Base-by-base conservation (phyloP, 202 grass and related monocot species). In the Carex sylvatica region DNA sequence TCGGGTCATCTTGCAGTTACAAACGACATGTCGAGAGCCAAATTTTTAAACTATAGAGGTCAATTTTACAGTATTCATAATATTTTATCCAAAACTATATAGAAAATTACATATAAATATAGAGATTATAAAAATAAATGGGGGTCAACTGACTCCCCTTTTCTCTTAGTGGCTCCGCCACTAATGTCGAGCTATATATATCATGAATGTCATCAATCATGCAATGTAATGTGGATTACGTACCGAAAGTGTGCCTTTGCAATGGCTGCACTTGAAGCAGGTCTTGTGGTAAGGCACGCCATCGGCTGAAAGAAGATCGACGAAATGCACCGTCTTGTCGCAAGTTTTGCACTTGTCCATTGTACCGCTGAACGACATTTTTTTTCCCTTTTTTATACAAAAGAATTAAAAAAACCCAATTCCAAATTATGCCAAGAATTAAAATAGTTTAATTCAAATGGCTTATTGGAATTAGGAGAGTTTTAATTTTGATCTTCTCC, bases 261-360 rank as follows among this genome's bases (percentile, higher is more conserved):
- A 93, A 63, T 88, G 88, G 91, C 87, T 97, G 66, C 88, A 97
- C 82, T 80, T 93, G 93, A 97, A 97, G 88, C 93, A 93, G 83
- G 87, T 91, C 85, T 85, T 97, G 83, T 93, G 91, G 83, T 91
- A 93, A 0, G 55, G 55, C 35, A 93, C 46, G n/a, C 80, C 71
- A 23, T 93, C 91, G 0, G 78, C 78, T 0, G 87, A 87, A 15
- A 97, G 68, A 59, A 91, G 91, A 84, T 91, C 93, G 15, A 97
- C 88, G 84, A 93, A 93, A 87, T 93, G 89, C 36, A 93, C 79
- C 4, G 83, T 91, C 84, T 93, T 97, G 73, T 90, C 81, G 67
- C 89, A 97, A 53, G 87, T 89, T 62, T 90, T 93, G 87, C 91
- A 93, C 38, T 87, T 93, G 54, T 91, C 93, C 68, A 87, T 87